Evolutionary conservation across 805 yeast species (phyloP), one percentile per base, ranked within the genome.

Genomic region (Starmerella asiatica): DNA sequence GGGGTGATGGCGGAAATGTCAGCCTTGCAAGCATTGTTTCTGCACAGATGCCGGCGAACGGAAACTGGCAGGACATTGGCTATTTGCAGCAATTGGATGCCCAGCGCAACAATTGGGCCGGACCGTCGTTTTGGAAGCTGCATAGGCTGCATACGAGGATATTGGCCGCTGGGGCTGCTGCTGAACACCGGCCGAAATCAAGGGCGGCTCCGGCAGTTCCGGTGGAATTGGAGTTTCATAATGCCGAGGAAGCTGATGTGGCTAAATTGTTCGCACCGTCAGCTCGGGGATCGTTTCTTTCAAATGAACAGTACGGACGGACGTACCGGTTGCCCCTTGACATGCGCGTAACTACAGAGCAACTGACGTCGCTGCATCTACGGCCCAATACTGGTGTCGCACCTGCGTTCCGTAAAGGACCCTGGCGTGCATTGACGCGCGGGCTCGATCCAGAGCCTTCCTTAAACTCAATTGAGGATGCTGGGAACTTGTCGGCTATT

Each of bases 41-140:
- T 30, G 17, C 28, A 5, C 37, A 40, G 5, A 20, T 44, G 19
- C 51, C 51, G n/a, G 31, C 34, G 14, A 32, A 35, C n/a, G 51
- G 51, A 5, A 38, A 43, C 29, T 47, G 51, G 51, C 30, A 40
- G 31, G 47, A 46, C 31, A 21, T 43, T 11, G 41, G 32, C 14
- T 31, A 29, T 29, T 38, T 46, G 29, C 34, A 33, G 21, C 11
- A 26, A 7, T 36, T 48, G 55, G 75, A 74, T 38, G 68, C 74
- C 17, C 65, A 83, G 59, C 71, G 67, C 42, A 61, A 67, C 24
- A 79, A 75, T 55, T 86, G 96, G 95, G 71, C 93, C 21, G 96
- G 96, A 7, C 80, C 88, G 12, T 88, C 82, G 48, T 93, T 83
- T 59, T 88, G 96, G 96, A 80, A 79, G 58, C 79, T 88, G 9